phyloP scores from a whole-genome alignment of 441 rosid species.

The Gossypium davidsonii region DNA sequence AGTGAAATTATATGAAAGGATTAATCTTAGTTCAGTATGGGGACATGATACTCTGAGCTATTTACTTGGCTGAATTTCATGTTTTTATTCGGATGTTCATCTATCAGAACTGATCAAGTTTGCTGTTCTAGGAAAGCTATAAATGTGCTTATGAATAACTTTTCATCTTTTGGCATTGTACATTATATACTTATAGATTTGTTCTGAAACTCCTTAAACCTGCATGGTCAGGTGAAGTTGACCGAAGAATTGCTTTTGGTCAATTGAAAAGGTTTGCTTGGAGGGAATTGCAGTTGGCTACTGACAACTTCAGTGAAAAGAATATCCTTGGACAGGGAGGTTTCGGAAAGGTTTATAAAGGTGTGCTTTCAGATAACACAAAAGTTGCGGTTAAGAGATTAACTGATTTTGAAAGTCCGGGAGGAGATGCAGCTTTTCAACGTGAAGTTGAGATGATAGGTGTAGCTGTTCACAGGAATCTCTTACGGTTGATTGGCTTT shows the following conservation, averaged over 20 bases:
- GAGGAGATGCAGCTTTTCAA: conserved; percentile 87
- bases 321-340: conserved; percentile 95
- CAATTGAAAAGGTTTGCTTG: conserved; percentile 86
- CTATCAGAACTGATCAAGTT: background rate
- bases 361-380: conserved; percentile 67
- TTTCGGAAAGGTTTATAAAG: conserved; percentile 91
- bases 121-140: background rate
- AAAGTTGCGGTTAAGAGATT: conserved; percentile 81
- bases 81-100: background rate
- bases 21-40: background rate
- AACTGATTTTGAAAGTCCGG: conserved; percentile 83
- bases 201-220: background rate
- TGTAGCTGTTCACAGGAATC: conserved; percentile 86
- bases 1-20: background rate
- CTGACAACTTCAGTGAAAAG: conserved; percentile 74
- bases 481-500: conserved; percentile 77
- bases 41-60: background rate
- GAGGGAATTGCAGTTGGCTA: conserved; percentile 90
- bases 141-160: background rate
- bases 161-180: background rate
- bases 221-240: conserved; percentile 69
- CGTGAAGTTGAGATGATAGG: conserved; percentile 96
- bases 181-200: background rate
- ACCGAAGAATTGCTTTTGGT: conserved; percentile 88
- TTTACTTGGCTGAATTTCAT: background rate